Evolutionary conservation across 2,329 filamentous ascomycete genomes (phyloP), one percentile per base, ranked within the genome.

Genomic region (Diaporthe sp.): DNA sequence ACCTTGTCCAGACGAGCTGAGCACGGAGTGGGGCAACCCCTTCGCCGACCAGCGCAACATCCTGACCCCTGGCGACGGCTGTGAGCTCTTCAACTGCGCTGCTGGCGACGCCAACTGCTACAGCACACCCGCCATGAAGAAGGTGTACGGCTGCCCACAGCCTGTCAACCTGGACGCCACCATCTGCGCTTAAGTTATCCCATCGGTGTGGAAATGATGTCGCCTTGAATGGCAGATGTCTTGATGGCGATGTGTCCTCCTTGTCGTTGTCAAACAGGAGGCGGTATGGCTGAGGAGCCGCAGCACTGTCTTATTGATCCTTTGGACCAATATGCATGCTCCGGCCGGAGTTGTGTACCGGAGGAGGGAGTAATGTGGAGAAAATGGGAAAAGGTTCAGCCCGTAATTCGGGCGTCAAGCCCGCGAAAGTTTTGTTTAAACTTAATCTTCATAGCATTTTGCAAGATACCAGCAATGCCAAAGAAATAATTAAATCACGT

Each of bases 11-110:
- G 83, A 85, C 63, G 83, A 85, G 75, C 70, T 84, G 25, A 85
- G 80, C 84, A 81, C 82, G 42, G 74, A 84, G 77, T 85, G 63
- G 35, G 84, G 84, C 37, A 86, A 86, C 81, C 84, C 84, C 72
- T 86, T 85, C 63, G 81, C 81, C 50, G 73, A 75, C 71, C 75
- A 78, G 68, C 82, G 79, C 77, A 85, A 85, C 78, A 81, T 76
- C 65, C 73, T 86, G 73, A 82, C 76, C 58, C 81, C 84, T 2
- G 83, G 83, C 27, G 71, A 73, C 0, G 84, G 84, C 53, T 86
- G 84, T 77, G 61, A 82, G 76, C 17, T 75, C 6, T 86, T 86
- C 74, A 78, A 85, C 78, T 86, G 85, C 78, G 77, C 76, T 19
- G 61, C 84, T 37, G 79, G 78, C 76, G 76, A 84, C 19, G 77